Conservation (phyloP, 495 filamentous ascomycete species). For the Neurospora sp. region DNA sequence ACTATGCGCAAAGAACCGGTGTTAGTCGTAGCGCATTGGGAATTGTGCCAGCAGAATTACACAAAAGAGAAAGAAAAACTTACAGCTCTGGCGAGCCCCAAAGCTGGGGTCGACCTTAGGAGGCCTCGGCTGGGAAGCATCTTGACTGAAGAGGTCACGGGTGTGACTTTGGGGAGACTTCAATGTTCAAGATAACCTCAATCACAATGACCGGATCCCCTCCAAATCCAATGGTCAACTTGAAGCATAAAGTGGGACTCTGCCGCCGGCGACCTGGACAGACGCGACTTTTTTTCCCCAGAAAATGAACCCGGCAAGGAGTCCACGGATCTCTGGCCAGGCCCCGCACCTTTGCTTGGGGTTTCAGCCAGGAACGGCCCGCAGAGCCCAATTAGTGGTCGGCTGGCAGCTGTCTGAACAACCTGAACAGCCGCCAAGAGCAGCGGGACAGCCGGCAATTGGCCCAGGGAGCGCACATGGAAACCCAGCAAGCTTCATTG, state of each 20-base stretch:
- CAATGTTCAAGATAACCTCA: not conserved
- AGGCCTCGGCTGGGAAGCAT: conserved; percentile 48
- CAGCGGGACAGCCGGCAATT: not conserved
- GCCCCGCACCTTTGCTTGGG: not conserved
- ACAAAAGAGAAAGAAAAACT: not conserved
- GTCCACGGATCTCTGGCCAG: not conserved
- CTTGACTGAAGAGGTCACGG: conserved; percentile 9
- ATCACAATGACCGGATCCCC: not conserved
- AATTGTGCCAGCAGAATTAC: not conserved
- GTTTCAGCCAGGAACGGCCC: not conserved
- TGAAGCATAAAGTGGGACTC: conserved; percentile 1
- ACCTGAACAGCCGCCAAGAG: not conserved
- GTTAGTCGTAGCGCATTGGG: not conserved
- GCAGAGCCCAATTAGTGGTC: not conserved
- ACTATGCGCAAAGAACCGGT: not conserved
- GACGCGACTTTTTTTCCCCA: not conserved
- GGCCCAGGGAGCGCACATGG: not conserved
- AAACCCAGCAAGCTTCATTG: not conserved
- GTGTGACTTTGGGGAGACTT: not conserved
- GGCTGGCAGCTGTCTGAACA: not conserved
- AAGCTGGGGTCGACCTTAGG: conserved; percentile 29
- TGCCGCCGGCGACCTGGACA: conserved; percentile 1
- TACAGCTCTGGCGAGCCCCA: conserved; percentile 29
- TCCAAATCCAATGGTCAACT: not conserved
- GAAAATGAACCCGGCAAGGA: not conserved